These are phyloP conservation scores for Neurospora sp. DNA, from an alignment of 495 filamentous ascomycete genomes.

Conservation along the genomic window DNA sequence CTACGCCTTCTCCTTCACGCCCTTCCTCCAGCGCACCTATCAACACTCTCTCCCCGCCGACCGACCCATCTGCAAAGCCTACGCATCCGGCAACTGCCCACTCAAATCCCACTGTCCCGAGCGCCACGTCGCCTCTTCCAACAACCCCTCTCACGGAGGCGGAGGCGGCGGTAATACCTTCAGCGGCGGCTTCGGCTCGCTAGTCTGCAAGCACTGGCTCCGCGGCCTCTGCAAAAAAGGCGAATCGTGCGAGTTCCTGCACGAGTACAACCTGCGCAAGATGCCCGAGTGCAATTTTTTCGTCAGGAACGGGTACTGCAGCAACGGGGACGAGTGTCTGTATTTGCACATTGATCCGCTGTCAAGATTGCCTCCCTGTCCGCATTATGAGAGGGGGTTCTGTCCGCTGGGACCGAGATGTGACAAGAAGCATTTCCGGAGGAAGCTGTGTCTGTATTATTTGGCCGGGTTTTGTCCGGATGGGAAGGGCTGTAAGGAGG, in stretches of 20 bases:
- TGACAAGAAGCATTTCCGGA: slow-evolving; percentile 72
- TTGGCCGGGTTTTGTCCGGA: slow-evolving; percentile 92
- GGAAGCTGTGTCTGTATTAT: slow-evolving; percentile 73
- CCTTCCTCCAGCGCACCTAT: slow-evolving; percentile 63
- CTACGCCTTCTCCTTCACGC: slow-evolving; percentile 64
- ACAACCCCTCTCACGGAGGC: too few relatives aligned
- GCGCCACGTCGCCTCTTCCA: slow-evolving; percentile 19
- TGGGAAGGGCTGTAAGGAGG: slow-evolving; percentile 60
- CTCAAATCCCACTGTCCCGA: slow-evolving; percentile 67
- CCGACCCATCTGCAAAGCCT: slow-evolving; percentile 71
- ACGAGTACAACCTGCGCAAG: slow-evolving; percentile 95
- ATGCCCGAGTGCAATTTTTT: slow-evolving; percentile 97
- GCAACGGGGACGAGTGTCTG: slow-evolving; percentile 91
- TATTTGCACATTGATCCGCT: slow-evolving; percentile 90
- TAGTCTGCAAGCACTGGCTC: slow-evolving; percentile 98
- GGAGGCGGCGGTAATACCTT: slow-evolving; percentile 5
- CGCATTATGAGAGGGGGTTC: slow-evolving; percentile 92
- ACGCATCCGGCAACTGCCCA: slow-evolving; percentile 64
- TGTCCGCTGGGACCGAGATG: slow-evolving; percentile 83
- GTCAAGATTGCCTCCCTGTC: slow-evolving; percentile 70
- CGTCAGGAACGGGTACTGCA: slow-evolving; percentile 80
- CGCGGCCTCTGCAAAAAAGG: slow-evolving; percentile 97
- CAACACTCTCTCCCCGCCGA: slow-evolving; percentile 64
- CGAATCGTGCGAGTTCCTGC: slow-evolving; percentile 86
- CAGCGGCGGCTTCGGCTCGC: slow-evolving; percentile 43